phyloP scores from a whole-genome alignment of 163 green algal species.

The Chlorella variabilis region DNA sequence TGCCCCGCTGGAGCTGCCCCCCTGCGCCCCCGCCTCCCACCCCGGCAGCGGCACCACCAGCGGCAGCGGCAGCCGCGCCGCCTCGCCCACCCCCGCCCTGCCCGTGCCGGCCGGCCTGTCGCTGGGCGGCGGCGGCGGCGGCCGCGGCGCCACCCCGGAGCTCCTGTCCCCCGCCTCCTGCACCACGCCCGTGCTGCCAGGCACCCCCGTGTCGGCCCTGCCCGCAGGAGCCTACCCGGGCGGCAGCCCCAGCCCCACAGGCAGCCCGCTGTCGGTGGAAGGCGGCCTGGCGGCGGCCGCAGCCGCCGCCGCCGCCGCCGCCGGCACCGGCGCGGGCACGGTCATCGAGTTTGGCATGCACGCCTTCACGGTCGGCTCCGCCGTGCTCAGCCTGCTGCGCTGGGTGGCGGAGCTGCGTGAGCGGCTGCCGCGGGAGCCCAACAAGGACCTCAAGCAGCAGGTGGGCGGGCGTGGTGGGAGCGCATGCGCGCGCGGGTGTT shows the following conservation, averaged over 20 bases:
- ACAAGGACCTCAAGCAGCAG: slow-evolving; percentile 18
- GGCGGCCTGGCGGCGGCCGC: neutral
- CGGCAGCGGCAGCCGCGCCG: neutral
- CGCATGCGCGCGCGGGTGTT: neutral
- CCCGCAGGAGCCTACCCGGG: neutral
- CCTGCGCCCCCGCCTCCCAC: neutral
- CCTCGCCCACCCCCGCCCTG: neutral
- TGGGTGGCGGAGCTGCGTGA: slow-evolving; percentile 78
- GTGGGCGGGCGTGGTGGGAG: neutral
- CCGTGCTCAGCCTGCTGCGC: slow-evolving; percentile 75
- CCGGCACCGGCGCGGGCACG: slow-evolving; percentile 22
- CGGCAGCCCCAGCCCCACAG: neutral
- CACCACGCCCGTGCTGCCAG: slow-evolving; percentile 16
- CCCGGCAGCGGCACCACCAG: neutral
- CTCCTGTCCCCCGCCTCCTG: slow-evolving; percentile 10
- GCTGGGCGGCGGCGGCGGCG: neutral
- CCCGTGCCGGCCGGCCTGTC: neutral
- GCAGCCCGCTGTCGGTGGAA: slow-evolving; percentile 7
- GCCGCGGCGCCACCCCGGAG: neutral
- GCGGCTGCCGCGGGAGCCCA: slow-evolving; percentile 35
- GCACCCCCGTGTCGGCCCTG: slow-evolving; percentile 16
- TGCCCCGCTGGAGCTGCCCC: neutral
- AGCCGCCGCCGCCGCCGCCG: slow-evolving; percentile 12
- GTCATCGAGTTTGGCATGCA: slow-evolving; percentile 74
- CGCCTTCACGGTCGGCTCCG: slow-evolving; percentile 79